Conservation (phyloP, 352 stramenopile genomes). For the Aphanomyces astaci region DNA sequence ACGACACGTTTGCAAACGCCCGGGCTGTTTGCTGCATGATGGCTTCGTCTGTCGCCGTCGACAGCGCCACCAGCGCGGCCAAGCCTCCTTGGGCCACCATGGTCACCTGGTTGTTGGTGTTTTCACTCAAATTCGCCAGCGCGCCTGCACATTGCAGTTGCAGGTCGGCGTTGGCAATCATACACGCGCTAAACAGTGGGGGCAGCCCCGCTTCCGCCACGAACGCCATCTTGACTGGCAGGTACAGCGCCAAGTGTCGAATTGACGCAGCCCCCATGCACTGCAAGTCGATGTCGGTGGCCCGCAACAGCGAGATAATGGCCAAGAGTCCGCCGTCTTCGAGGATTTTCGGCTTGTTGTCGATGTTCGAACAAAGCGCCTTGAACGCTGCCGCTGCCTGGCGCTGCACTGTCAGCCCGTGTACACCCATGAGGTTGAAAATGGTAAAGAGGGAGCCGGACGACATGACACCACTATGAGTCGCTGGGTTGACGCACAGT, state of each 20-base stretch:
- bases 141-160: constrained; percentile 82
- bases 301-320: constrained; percentile 76
- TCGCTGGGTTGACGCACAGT: constrained; percentile 61
- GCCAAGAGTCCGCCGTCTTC: constrained; percentile 80
- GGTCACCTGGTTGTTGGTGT: constrained; percentile 83
- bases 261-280: constrained; percentile 82
- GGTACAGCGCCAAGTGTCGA: constrained; percentile 82
- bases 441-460: constrained; percentile 53
- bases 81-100: constrained; percentile 79
- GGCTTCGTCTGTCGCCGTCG: constrained; percentile 47
- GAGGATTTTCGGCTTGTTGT: constrained; percentile 85
- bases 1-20: constrained; percentile 86
- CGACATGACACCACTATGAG: constrained; percentile 54
- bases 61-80: constrained; percentile 54
- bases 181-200: constrained; percentile 56
- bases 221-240: constrained; percentile 56
- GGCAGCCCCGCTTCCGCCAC: constrained; percentile 57
- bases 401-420: constrained; percentile 65
- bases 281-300: constrained; percentile 67
- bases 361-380: constrained; percentile 83
- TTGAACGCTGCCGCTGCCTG: constrained; percentile 89
- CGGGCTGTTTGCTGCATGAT: constrained; percentile 86
- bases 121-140: constrained; percentile 89
- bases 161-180: constrained; percentile 64
- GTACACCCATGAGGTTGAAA: constrained; percentile 61